Evolutionary conservation across 768 basidiomycete genomes (phyloP), one percentile per base, ranked within the genome.

Genomic region (Mycena rosella): DNA sequence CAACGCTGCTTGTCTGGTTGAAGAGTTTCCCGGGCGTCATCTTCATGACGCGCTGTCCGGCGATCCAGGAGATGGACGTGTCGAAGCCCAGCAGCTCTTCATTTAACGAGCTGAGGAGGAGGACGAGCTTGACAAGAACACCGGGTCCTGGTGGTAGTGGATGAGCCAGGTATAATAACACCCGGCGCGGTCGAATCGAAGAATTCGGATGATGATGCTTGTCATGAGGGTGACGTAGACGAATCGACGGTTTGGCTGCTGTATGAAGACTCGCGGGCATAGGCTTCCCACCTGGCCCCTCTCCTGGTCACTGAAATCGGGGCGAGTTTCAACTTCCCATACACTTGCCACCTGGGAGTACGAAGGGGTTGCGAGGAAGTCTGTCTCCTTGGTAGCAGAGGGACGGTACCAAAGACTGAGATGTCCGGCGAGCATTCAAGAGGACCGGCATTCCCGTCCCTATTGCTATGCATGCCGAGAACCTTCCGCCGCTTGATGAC

Each of bases 111-210:
- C 57, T 59, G 49, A 75, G 26, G 34, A 70, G 70, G 29, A 74
- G 67, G 51, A 77, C 30, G 34, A 76, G 59, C 20, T 70, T 65
- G 34, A 77, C 60, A 76, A 75, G 20, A 60, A 38, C 13, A 48
- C 27, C 2, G 74, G 56, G 11, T 68, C 8, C 8, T 60, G 15
- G 68, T 75, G 74, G 52, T 73, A 73, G 62, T 77, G 47, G 58
- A 73, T 49, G 15, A 27, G 18, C 1, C 27, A 32, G n/a, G 71
- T 60, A 44, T 32, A 60, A 24, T 66, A 47, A 6, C 54, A 52
- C 3, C 76, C 76, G n/a, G 69, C 55, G 47, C 74, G 65, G 60
- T 76, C 76, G 62, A 74, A 76, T n/a, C 61, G 57, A 44, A 67
- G 57, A 5, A 76, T 59, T 2, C 56, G 65, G 18, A 68, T 49